Conservation (phyloP, 2,329 filamentous ascomycete species). For the Penicillium sp. region DNA sequence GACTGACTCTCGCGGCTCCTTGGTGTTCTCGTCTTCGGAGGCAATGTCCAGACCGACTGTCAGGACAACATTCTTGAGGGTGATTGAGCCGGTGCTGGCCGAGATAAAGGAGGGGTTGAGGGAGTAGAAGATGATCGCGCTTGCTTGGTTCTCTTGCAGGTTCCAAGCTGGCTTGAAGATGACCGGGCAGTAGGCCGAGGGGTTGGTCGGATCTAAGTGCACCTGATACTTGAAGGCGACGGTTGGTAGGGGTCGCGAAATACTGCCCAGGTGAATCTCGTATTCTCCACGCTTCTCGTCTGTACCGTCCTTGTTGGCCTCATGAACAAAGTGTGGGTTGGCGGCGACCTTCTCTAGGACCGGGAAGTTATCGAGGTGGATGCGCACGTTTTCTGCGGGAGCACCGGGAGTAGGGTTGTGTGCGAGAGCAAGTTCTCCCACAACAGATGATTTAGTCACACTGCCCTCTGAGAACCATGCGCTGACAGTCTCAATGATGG, state of each 20-base stretch:
- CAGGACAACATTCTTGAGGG: slow-evolving; percentile 77
- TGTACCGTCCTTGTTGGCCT: slow-evolving; percentile 53
- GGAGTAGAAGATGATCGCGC: slow-evolving; percentile 80
- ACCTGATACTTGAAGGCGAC: slow-evolving; percentile 93
- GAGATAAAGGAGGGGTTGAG: slow-evolving; percentile 71
- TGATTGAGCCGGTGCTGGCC: slow-evolving; percentile 53
- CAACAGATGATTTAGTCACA: slow-evolving; percentile 72
- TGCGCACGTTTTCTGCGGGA: slow-evolving; percentile 59
- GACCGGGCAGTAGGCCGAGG: slow-evolving; percentile 69
- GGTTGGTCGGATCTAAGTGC: slow-evolving; percentile 65
- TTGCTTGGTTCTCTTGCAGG: slow-evolving; percentile 80
- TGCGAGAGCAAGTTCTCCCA: slow-evolving; percentile 85
- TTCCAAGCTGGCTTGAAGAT: slow-evolving; percentile 79
- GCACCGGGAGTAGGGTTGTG: slow-evolving; percentile 61
- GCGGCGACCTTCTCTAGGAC: slow-evolving; percentile 90
- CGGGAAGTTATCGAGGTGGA: slow-evolving; percentile 85
- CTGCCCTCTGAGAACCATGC: slow-evolving; percentile 77
- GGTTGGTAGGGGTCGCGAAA: slow-evolving; percentile 65
- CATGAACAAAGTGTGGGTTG: slow-evolving; percentile 86
- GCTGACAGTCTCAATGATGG: slow-evolving; percentile 89
- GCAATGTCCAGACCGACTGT: slow-evolving; percentile 54
- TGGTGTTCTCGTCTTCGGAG: slow-evolving; percentile 50
- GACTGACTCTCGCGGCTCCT: slow-evolving; percentile 44
- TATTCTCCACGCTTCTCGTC: slow-evolving; percentile 74
- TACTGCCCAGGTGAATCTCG: slow-evolving; percentile 70